Percentiles rank a stretch among this genome's conserved stretches.
phyloP scores from a whole-genome alignment of 768 basidiomycete genomes.

The Cystofilobasidium capitatum region DNA sequence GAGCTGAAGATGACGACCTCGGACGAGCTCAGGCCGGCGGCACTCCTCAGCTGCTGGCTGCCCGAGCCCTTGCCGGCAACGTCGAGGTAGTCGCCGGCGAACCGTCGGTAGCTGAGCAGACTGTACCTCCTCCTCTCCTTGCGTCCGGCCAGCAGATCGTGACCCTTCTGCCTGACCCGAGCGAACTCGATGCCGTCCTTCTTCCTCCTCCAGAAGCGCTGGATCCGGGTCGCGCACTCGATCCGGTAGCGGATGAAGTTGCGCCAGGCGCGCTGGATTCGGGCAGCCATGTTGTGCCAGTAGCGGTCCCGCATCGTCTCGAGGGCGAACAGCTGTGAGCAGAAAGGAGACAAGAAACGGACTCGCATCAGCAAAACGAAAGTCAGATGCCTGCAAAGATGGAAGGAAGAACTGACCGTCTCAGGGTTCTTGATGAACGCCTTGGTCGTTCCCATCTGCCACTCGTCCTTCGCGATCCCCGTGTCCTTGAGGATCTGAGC shows the following conservation, averaged over 20 bases:
- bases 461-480: conserved; percentile 90
- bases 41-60: conserved; percentile 62
- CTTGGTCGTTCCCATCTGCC: conserved; percentile 99
- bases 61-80: conserved; percentile 65
- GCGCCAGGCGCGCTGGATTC: conserved; percentile 92
- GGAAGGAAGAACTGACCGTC: conserved; percentile 54
- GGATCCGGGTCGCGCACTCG: conserved; percentile 88
- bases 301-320: conserved; percentile 98
- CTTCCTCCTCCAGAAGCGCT: conserved; percentile 98
- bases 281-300: conserved; percentile 98
- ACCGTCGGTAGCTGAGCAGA: conserved; percentile 84
- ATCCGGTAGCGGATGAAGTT: conserved; percentile 93
- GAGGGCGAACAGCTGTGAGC: conserved; percentile 74
- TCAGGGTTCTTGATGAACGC: conserved; percentile 99
- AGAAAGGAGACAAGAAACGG: conserved; percentile 7
- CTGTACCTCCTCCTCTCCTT: conserved; percentile 92
- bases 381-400: not conserved
- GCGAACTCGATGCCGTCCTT: conserved; percentile 85
- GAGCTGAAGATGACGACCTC: conserved; percentile 79
- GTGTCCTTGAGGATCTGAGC: conserved; percentile 87
- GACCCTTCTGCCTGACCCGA: conserved; percentile 86
- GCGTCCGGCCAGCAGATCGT: conserved; percentile 76
- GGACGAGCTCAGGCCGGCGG: conserved; percentile 61
- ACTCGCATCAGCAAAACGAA: not conserved
- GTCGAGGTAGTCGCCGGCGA: conserved; percentile 92